Conservation (phyloP, 106 monocot genomes). For the Platanthera guangdongensis region DNA sequence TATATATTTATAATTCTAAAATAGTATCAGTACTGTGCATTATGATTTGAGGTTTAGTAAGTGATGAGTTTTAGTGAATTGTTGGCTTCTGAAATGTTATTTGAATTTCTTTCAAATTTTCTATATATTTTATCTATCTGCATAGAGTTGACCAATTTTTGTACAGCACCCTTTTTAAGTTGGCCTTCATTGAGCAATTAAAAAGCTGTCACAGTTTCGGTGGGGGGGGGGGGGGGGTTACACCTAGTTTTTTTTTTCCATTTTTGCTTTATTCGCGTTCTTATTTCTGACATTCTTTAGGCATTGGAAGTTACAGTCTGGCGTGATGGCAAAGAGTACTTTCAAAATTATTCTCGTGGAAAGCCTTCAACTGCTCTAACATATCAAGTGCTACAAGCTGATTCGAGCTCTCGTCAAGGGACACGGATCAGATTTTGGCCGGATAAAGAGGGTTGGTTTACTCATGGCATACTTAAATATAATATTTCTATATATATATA, state of each 20-base stretch:
- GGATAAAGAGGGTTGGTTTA: conserved; percentile 66
- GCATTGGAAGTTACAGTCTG: conserved; percentile 87
- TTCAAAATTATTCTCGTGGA: conserved; percentile 77
- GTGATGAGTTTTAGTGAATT: background rate
- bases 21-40: background rate
- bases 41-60: background rate
- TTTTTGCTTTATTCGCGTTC: background rate
- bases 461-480: background rate
- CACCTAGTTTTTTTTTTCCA: background rate
- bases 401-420: conserved; percentile 42
- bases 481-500: background rate
- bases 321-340: conserved; percentile 79
- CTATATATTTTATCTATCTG: no score
- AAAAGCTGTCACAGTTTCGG: no score
- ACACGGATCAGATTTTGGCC: conserved; percentile 94
- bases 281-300: conserved; percentile 21
- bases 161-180: no score
- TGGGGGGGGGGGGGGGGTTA: no score
- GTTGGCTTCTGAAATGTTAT: background rate
- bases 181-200: no score
- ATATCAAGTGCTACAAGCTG: conserved; percentile 27
- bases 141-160: no score
- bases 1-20: background rate
- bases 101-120: no score
- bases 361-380: conserved; percentile 68